Conservation (phyloP, 768 basidiomycete genomes). For the Boletellus emodensis region DNA sequence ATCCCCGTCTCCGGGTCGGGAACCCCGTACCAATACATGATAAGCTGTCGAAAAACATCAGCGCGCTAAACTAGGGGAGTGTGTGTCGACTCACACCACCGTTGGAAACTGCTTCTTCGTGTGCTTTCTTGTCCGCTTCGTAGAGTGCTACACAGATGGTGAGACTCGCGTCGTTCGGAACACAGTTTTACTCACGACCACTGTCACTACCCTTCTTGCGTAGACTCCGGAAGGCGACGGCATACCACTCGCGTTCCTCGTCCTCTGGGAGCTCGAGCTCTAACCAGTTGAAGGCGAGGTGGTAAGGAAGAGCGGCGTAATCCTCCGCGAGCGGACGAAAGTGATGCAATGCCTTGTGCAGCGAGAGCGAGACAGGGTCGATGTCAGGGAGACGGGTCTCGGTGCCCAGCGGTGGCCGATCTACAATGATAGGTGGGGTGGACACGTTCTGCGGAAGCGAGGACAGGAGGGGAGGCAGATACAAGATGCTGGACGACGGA, state of each 20-base stretch:
- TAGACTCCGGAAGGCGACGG: slow-evolving; percentile 83
- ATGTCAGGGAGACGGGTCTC: slow-evolving; percentile 79
- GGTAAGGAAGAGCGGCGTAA: slow-evolving; percentile 66
- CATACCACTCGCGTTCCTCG: slow-evolving; percentile 86
- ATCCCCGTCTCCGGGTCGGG: slow-evolving; percentile 71
- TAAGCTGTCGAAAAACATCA: slow-evolving; percentile 44
- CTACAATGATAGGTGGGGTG: slow-evolving; percentile 19
- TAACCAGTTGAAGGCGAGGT: slow-evolving; percentile 85
- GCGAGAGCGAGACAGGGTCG: slow-evolving; percentile 75
- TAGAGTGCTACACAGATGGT: slow-evolving; percentile 58
- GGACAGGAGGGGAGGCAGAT: slow-evolving; percentile 82
- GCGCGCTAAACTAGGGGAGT: background rate
- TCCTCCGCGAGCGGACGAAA: slow-evolving; percentile 58
- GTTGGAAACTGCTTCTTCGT: slow-evolving; percentile 88
- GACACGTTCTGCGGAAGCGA: slow-evolving; percentile 53
- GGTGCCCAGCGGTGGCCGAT: slow-evolving; percentile 51
- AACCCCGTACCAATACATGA: slow-evolving; percentile 93
- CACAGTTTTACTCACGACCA: slow-evolving; percentile 42
- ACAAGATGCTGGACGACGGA: slow-evolving; percentile 55
- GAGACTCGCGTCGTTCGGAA: background rate
- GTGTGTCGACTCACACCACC: slow-evolving; percentile 59
- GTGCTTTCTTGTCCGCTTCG: slow-evolving; percentile 80
- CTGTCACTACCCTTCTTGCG: slow-evolving; percentile 70
- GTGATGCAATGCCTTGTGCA: slow-evolving; percentile 81
- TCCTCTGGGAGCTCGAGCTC: slow-evolving; percentile 62